A percentile compares a stretch with the other conserved stretches of the same genome.
These are phyloP conservation scores for Lentinula raphanica DNA, from an alignment of 768 basidiomycete genomes.

Conservation along the genomic window DNA sequence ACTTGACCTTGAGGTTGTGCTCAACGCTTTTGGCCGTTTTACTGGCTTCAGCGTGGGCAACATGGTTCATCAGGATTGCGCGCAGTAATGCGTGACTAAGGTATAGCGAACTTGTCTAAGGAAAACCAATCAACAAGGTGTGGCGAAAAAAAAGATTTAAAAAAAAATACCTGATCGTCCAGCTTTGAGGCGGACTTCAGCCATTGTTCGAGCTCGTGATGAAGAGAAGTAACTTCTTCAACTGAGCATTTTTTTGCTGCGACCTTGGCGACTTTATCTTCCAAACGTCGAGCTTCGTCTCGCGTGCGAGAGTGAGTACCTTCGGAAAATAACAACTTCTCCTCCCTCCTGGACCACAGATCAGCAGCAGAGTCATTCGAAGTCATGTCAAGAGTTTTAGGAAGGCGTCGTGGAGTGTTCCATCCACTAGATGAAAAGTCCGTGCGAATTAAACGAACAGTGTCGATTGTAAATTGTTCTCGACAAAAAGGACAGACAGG, in stretches of 20 bases:
- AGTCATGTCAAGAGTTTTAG: slow-evolving; percentile 42
- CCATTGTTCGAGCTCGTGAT: slow-evolving; percentile 78
- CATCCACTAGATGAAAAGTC: slow-evolving; percentile 69
- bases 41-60: slow-evolving; percentile 73
- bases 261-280: slow-evolving; percentile 73
- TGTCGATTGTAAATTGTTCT: slow-evolving; percentile 61
- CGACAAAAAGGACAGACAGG: slow-evolving; percentile 85
- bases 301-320: slow-evolving; percentile 33
- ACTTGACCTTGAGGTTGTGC: slow-evolving; percentile 53
- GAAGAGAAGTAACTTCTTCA: slow-evolving; percentile 74
- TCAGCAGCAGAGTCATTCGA: slow-evolving; percentile 32
- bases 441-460: slow-evolving; percentile 72
- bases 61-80: slow-evolving; percentile 79
- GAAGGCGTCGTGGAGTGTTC: slow-evolving; percentile 58
- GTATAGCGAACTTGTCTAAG: slow-evolving; percentile 60
- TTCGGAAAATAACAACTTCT: slow-evolving; percentile 43
- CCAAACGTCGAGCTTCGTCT: slow-evolving; percentile 56
- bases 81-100: slow-evolving; percentile 75
- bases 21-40: slow-evolving; percentile 63
- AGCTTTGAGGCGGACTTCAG: slow-evolving; percentile 52
- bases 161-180: slow-evolving; percentile 58
- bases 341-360: slow-evolving; percentile 41
- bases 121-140: slow-evolving; percentile 6
- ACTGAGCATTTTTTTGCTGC: slow-evolving; percentile 85
- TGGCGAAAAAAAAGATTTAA: slow-evolving; percentile 3